Base-by-base conservation (phyloP, 2,329 filamentous ascomycete species). In the Exophiala mesophila region DNA sequence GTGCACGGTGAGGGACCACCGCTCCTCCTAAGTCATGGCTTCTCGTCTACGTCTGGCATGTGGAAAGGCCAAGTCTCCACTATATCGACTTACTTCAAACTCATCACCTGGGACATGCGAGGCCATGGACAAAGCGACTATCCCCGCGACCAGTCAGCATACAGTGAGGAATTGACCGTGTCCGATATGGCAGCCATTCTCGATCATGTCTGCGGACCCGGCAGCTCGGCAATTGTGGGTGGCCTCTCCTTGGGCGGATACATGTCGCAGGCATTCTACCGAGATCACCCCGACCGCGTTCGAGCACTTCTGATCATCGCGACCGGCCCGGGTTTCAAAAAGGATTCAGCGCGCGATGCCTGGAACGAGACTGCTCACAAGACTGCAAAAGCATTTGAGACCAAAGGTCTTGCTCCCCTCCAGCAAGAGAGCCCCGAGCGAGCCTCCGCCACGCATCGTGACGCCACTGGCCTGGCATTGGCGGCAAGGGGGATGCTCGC, bases 191-290 rank as follows among this genome's bases (percentile, higher is more conserved):
- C 32, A 1, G 45, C 40, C 9, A 20, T 52, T 3, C 36, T 52
- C 2, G 40, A 49, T n/a, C 8, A 36, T 3, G 31, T 38, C 18
- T 28, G 24, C 17, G 43, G 38, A 5, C 9, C 8, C 8, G 28
- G 21, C 9, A 20, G 10, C 6, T 20, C 8, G 0, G 46, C 37
- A 9, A 43, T 52, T 10, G 46, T 52, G 3, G 49, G 49, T 10
- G 49, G 49, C 10, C 40, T 52, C 16, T 44, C 39, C 6, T 36
- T 52, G 2, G 49, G 49, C 13, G 49, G 49, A 5, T 52, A 52
- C 37, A 52, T 52, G 49, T 50, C 46, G 17, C 43, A 49, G n/a
- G 49, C 49, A 1, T 52, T 52, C 31, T 52, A 52, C 34, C 39
- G 43, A 8, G 5, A 24, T 2, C 17, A 47, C 21, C 46, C 49